Base-by-base conservation (phyloP, 169 alveolate genomes). In the Miamiensis avidus region DNA sequence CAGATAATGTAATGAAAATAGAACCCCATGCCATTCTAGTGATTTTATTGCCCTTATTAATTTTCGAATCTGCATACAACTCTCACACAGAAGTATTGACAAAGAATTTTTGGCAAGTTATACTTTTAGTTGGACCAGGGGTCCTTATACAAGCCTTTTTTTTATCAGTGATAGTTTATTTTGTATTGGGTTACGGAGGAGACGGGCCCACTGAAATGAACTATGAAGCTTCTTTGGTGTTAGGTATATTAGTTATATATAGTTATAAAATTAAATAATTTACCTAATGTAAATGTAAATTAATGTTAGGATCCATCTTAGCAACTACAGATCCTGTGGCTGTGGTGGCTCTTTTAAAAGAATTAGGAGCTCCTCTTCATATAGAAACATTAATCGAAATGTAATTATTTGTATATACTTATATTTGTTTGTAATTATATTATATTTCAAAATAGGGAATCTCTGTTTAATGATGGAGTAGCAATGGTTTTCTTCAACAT, bases 311-410 rank as follows among this genome's bases (percentile, higher is more conserved):
- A 31, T 78, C 91, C 64, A 30, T 86, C 16, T 34, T 89, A 0
- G 85, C 93, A 6, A 90, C 93, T 31, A 89, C 93, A 33, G 93
- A 89, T 73, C 93, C 93, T 65, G 93, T 89, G 0, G 93, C 93
- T 33, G 93, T 89, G 0, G 93, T 89, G 16, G 90, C 93, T 1
- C 76, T 89, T 31, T 74, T 89, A 25, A 86, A 86, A 77, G 88
- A 86, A 86, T 73, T 89, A 6, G 93, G 93, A n/a, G 93, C 93
- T 6, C 77, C 89, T 72, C 31, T 86, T 31, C 81, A 81, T n/a
- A 74, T 89, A 20, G 75, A 88, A 16, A 83, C 84, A 27, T 31
- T 89, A 25, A 86, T 89, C 28, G 93, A 89, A 89, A 75, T 74
- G 87, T 49, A 49, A 49, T 11, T 11, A 49, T 49, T 11, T 11